These are phyloP conservation scores for Carnegiea gigantea DNA, from an alignment of 179 eudicot species.

Conservation along the genomic window DNA sequence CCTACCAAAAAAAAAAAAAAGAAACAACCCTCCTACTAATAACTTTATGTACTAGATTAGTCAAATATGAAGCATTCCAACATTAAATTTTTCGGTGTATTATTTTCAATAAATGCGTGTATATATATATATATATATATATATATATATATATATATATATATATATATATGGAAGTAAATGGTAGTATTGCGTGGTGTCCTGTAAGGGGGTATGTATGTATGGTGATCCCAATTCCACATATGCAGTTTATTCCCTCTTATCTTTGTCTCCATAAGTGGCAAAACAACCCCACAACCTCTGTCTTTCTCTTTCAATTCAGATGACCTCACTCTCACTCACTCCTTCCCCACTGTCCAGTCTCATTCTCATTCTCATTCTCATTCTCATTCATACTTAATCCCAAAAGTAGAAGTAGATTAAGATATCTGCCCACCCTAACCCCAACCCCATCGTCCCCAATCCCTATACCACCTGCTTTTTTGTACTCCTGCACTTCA, in stretches of 20 bases:
- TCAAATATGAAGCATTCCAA: too few relatives aligned
- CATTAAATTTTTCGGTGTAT: too few relatives aligned
- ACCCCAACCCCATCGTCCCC: background rate
- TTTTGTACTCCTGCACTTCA: background rate
- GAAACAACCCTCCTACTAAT: too few relatives aligned
- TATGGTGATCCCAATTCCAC: slow-evolving; percentile 20
- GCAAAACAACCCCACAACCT: slow-evolving; percentile 16
- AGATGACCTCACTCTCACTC: background rate
- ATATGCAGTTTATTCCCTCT: slow-evolving; percentile 13
- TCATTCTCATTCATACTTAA: background rate
- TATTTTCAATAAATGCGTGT: too few relatives aligned
- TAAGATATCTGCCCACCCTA: slow-evolving; percentile 14
- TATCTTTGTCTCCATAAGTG: slow-evolving; percentile 23
- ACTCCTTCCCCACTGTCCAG: background rate
- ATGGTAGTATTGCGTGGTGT: background rate
- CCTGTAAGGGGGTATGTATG: background rate
- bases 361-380: background rate
- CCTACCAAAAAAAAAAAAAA: too few relatives aligned
- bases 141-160: too few relatives aligned
- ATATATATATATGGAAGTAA: background rate
- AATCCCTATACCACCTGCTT: slow-evolving; percentile 7
- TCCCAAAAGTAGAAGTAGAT: background rate
- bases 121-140: too few relatives aligned
- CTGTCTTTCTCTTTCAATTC: background rate
- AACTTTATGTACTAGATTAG: too few relatives aligned